These are phyloP conservation scores for Brassica rapa DNA, from an alignment of 345 rosid genomes.

Conservation along the genomic window DNA sequence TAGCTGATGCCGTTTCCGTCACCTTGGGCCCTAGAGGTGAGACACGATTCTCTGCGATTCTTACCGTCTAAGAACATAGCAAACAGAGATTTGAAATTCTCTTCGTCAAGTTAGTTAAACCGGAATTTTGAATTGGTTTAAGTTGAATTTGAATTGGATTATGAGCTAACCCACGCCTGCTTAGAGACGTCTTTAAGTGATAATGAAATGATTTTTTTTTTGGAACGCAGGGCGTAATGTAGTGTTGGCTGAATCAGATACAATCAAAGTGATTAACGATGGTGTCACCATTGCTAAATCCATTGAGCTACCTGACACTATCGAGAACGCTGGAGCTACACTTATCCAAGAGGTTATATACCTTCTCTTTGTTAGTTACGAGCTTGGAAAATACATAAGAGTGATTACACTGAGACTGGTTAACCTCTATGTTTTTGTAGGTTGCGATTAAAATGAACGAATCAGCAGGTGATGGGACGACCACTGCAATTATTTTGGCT, in stretches of 20 bases:
- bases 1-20: constrained; percentile 87
- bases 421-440: constrained; percentile 43
- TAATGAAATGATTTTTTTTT: constrained; percentile 4
- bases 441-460: constrained; percentile 82
- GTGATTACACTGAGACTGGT: background rate
- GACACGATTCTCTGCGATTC: background rate
- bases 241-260: constrained; percentile 60
- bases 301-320: constrained; percentile 71
- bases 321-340: constrained; percentile 78
- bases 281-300: constrained; percentile 81
- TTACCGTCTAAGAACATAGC: background rate
- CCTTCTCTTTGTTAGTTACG: constrained; percentile 14
- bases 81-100: background rate
- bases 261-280: constrained; percentile 71
- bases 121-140: background rate
- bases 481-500: constrained; percentile 83
- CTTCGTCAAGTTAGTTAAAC: background rate
- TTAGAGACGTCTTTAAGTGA: background rate
- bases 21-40: constrained; percentile 83
- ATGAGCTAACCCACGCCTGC: background rate
- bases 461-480: constrained; percentile 90
- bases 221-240: constrained; percentile 74
- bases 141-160: background rate
- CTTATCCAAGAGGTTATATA: constrained; percentile 89
- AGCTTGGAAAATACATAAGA: background rate